Evolutionary conservation across 192 early-diverging fungal genomes (phyloP).

Genomic region (Rhizoclosmatium globosum): DNA sequence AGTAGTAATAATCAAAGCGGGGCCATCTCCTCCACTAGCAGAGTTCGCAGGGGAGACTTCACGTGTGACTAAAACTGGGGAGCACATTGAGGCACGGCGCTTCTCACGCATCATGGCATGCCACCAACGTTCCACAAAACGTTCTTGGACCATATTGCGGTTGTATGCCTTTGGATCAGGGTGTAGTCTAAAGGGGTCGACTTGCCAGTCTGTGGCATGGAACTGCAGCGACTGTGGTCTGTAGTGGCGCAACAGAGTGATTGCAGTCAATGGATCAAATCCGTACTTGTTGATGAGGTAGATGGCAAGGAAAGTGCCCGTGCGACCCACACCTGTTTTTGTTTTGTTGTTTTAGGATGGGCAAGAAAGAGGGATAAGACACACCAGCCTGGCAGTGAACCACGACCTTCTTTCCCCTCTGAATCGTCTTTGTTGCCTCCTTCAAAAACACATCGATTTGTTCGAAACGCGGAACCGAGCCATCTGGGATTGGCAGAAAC

Average conservation of each 20-base stretch:
- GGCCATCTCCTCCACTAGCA: background rate
- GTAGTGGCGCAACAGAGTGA: conserved; percentile 42
- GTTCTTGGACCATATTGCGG: conserved; percentile 52
- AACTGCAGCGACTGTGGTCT: conserved; percentile 62
- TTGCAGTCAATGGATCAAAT: conserved; percentile 46
- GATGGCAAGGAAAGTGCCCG: conserved; percentile 56
- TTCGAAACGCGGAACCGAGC: conserved; percentile 45
- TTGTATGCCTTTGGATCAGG: conserved; percentile 40
- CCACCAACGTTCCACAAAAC: conserved; percentile 52
- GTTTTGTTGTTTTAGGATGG: conserved; percentile 3
- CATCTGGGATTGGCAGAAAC: conserved; percentile 58
- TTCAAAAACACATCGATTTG: conserved; percentile 50
- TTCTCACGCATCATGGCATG: conserved; percentile 22
- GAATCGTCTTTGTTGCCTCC: conserved; percentile 43
- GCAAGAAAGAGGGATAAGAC: background rate
- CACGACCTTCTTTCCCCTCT: conserved; percentile 43
- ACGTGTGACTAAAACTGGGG: background rate
- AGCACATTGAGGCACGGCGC: background rate
- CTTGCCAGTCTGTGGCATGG: conserved; percentile 53
- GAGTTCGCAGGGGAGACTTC: background rate
- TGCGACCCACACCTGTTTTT: conserved; percentile 54
- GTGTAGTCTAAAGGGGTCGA: conserved; percentile 48
- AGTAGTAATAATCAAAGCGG: background rate
- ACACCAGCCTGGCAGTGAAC: conserved; percentile 59
- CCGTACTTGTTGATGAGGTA: conserved; percentile 57